Evolutionary conservation across 257 asterid species (phyloP), one percentile per base, ranked within the genome.

Genomic region (Knoxia roxburghii): DNA sequence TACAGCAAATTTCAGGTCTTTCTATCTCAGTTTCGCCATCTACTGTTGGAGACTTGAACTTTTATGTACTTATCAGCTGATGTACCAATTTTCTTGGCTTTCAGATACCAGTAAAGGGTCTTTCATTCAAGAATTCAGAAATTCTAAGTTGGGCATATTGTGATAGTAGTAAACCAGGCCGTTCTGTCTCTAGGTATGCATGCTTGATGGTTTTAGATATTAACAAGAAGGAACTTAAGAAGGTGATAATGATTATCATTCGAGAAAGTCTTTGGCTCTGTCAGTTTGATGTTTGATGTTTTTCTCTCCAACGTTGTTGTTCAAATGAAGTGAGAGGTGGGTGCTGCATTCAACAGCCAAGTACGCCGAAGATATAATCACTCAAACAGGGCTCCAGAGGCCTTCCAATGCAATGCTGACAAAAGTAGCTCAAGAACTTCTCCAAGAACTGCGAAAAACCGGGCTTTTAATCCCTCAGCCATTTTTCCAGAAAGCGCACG

Each of bases 81-180:
- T 3, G 2, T 50, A 21, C 50, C 17, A 39, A 58, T 63, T 68
- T 20, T 67, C 17, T n/a, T 59, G 23, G 73, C 74, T 70, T 79
- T 82, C 80, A 90, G 97, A 78, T 90, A 73, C 95, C 96, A 18
- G 52, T 69, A 56, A 85, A 82, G 79, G 96, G 89, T 56, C 67
- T 89, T 68, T 85, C 87, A 32, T 78, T 89, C 79, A 84, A 80
- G 80, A 89, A 85, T 77, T 91, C 98, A 6, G 75, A 85, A 70
- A 68, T 83, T 72, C 74, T 91, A 43, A 84, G 86, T 77, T 72
- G 88, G 85, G 96, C 95, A 50, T 73, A 63, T 64, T 91, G 95
- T 64, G 95, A 89, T 65, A 91, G 90, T 83, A 86, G 89, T 86
- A 91, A 91, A 76, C 96, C 96, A 0, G 89, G 95, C 13, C 98